Evolutionary conservation across 441 rosid genomes (phyloP).

Genomic region (Pelargonium citronellum): DNA sequence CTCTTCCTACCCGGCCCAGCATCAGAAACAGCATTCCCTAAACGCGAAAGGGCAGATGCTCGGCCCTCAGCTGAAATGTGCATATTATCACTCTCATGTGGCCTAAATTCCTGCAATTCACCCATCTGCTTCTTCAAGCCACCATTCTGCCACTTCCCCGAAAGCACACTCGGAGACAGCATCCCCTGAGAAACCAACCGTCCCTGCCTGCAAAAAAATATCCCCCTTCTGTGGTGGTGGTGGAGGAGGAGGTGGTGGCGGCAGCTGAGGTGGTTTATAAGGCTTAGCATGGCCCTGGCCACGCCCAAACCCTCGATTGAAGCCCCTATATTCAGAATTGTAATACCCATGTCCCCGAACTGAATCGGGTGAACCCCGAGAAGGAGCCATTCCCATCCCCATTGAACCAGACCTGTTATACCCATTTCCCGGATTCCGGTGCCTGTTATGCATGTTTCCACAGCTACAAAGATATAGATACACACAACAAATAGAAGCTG

Average conservation of each 20-base stretch:
- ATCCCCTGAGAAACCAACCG: constrained; percentile 79
- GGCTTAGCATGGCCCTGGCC: constrained; percentile 61
- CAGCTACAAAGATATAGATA: neutral
- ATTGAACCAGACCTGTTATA: constrained; percentile 52
- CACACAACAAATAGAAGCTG: neutral
- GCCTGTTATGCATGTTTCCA: constrained; percentile 70
- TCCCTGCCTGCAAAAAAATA: constrained; percentile 86
- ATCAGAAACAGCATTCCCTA: constrained; percentile 40
- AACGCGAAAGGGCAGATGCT: constrained; percentile 45
- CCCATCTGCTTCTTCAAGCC: constrained; percentile 48
- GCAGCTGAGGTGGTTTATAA: constrained; percentile 46
- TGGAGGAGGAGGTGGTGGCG: constrained; percentile 29
- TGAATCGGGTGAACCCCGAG: constrained; percentile 69
- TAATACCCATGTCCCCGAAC: constrained; percentile 75
- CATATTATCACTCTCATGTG: constrained; percentile 47
- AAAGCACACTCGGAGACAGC: constrained; percentile 48
- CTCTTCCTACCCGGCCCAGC: constrained; percentile 50
- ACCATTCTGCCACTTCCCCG: constrained; percentile 74
- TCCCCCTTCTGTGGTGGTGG: constrained; percentile 41
- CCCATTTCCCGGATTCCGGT: constrained; percentile 82
- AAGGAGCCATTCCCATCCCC: constrained; percentile 58
- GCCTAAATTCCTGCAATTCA: constrained; percentile 54
- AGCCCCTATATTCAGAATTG: constrained; percentile 61
- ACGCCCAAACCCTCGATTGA: constrained; percentile 72
- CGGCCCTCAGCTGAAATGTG: constrained; percentile 44